A percentile compares a stretch with the other conserved stretches of the same genome.
phyloP scores from a whole-genome alignment of 163 green algal genomes.

The Scenedesmus sp. region DNA sequence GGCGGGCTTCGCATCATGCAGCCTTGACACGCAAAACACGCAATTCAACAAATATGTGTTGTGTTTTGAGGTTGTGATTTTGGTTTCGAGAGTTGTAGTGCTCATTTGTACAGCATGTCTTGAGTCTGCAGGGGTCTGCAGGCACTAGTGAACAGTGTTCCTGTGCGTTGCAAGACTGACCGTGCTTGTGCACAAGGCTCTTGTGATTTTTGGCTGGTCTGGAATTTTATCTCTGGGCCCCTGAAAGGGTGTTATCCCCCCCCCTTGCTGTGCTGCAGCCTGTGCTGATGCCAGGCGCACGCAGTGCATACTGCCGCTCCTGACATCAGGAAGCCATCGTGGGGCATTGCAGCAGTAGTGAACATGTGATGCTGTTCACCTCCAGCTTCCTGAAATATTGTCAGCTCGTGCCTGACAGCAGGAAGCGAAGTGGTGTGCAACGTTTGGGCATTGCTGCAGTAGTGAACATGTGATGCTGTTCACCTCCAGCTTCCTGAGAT shows the following conservation, averaged over 20 bases:
- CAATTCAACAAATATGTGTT: not conserved
- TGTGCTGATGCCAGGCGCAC: not conserved
- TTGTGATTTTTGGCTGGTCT: not conserved
- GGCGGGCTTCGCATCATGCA: not conserved
- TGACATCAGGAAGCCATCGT: not conserved
- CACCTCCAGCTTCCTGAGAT: too few species aligned
- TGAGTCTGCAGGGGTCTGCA: not conserved
- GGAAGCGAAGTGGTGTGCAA: too few species aligned
- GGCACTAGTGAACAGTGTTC: not conserved
- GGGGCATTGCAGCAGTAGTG: not conserved
- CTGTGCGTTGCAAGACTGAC: not conserved
- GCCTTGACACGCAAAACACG: not conserved
- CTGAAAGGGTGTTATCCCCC: too few species aligned
- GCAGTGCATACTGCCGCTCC: not conserved
- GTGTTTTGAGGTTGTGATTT: not conserved
- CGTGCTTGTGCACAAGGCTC: too few species aligned
- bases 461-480: too few species aligned
- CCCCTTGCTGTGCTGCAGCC: not conserved
- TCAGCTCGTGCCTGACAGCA: too few species aligned
- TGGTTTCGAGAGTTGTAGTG: not conserved
- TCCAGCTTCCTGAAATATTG: too few species aligned
- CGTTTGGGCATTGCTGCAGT: not conserved
- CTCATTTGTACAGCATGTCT: not conserved
- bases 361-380: not conserved
- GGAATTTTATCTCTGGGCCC: too few species aligned